Conservation (phyloP, 73 alveolate species). For the Diophrys sp. region DNA sequence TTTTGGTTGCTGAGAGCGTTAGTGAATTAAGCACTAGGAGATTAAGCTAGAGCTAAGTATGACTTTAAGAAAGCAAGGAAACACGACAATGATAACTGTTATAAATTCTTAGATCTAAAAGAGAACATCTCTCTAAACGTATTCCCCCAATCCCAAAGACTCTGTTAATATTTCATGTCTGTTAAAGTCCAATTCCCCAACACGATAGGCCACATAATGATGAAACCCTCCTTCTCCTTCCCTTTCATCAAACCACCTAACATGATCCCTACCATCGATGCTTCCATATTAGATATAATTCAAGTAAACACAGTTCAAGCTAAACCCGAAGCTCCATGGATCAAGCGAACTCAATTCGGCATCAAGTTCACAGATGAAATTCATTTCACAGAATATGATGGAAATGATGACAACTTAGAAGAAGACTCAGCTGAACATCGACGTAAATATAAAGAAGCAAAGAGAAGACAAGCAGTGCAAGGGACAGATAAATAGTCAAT, state of each 20-base stretch:
- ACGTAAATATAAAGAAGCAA: conserved; percentile 3
- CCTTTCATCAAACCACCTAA: conserved; percentile 71
- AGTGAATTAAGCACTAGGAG: conserved; percentile 17
- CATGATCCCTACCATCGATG: conserved; percentile 65
- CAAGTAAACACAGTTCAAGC: conserved; percentile 34
- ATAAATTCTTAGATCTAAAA: conserved; percentile 32
- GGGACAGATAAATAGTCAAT: no score
- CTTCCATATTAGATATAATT: conserved; percentile 48
- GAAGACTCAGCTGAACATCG: conserved; percentile 20
- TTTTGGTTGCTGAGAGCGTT: conserved; percentile 50
- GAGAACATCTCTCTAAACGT: conserved; percentile 30
- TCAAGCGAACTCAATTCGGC: conserved; percentile 51
- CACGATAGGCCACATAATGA: conserved; percentile 14
- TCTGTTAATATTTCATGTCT: conserved; percentile 36
- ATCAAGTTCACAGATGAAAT: conserved; percentile 64
- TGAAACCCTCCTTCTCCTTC: conserved; percentile 64
- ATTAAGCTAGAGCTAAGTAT: conserved; percentile 31
- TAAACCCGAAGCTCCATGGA: conserved; percentile 75
- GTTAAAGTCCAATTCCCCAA: conserved; percentile 48
- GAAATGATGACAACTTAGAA: conserved; percentile 38
- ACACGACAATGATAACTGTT: conserved; percentile 38
- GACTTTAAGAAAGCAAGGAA: conserved; percentile 46
- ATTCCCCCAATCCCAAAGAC: conserved; percentile 52
- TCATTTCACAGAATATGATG: conserved; percentile 58
- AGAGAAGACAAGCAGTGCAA: conserved; percentile 8